phyloP scores from a whole-genome alignment of 1,139 yeast genomes.

The Lodderomyces parapsilosis region DNA sequence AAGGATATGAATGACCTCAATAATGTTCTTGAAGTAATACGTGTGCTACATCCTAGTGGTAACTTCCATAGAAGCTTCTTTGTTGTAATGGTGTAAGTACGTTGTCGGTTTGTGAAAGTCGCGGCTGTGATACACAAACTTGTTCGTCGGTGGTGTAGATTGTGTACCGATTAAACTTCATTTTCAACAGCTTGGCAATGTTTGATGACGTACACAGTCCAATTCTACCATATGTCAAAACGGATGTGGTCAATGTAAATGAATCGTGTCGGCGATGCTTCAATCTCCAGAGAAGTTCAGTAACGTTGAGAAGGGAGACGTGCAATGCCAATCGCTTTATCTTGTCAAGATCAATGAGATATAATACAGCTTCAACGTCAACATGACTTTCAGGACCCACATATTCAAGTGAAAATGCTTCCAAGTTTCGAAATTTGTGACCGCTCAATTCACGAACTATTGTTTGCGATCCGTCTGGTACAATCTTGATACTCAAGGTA shows the following conservation, averaged over 20 bases:
- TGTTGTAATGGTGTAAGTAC: neutral
- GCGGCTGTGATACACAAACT: neutral
- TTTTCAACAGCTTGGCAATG: neutral
- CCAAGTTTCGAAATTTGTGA: neutral
- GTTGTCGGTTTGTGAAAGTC: neutral
- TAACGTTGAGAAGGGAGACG: neutral
- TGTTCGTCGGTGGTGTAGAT: neutral
- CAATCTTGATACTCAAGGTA: neutral
- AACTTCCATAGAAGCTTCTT: neutral
- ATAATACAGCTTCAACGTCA: neutral
- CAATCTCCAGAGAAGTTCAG: neutral
- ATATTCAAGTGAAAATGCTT: neutral
- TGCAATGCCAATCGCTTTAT: neutral
- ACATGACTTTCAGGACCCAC: neutral
- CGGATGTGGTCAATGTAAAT: neutral
- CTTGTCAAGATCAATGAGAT: neutral
- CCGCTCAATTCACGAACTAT: neutral
- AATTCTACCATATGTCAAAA: neutral
- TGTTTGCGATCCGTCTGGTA: neutral
- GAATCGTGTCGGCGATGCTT: neutral
- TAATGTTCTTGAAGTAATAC: no score
- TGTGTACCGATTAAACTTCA: neutral
- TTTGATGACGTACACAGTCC: neutral
- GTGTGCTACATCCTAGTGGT: no score
- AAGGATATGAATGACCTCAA: no score